These are phyloP conservation scores for Diaporthe longicolla DNA, from an alignment of 2,329 filamentous ascomycete species.

Conservation along the genomic window DNA sequence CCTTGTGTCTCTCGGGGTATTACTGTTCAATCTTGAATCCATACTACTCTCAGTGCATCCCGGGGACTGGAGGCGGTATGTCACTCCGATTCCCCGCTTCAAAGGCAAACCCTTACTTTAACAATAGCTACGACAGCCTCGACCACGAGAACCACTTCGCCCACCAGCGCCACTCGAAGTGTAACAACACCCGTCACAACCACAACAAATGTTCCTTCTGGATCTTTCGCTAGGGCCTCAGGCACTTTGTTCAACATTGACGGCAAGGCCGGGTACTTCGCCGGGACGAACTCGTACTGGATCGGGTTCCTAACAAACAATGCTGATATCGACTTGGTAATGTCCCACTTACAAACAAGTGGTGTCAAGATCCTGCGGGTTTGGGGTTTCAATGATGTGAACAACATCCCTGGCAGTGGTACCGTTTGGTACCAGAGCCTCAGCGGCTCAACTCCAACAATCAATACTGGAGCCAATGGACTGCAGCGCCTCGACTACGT, in stretches of 20 bases:
- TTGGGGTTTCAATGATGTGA: slow-evolving; percentile 75
- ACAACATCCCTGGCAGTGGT: slow-evolving; percentile 52
- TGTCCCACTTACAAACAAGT: slow-evolving; percentile 8
- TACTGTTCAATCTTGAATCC: slow-evolving; percentile 11
- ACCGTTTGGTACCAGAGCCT: slow-evolving; percentile 69
- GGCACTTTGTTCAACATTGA: slow-evolving; percentile 55
- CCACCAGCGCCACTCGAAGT: neutral
- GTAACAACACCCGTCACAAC: neutral
- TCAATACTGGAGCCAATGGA: slow-evolving; percentile 74
- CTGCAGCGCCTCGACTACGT: slow-evolving; percentile 76
- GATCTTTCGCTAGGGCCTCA: neutral
- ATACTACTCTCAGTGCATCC: slow-evolving; percentile 11
- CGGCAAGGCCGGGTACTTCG: slow-evolving; percentile 62
- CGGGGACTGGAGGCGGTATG: neutral
- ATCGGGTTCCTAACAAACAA: slow-evolving; percentile 56
- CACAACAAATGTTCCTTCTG: neutral
- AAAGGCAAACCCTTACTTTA: neutral
- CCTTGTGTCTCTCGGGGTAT: slow-evolving; percentile 3
- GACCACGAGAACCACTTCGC: neutral
- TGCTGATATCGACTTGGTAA: slow-evolving; percentile 23
- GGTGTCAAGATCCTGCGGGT: slow-evolving; percentile 71
- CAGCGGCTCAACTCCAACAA: slow-evolving; percentile 63
- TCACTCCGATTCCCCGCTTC: neutral
- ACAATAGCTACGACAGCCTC: neutral
- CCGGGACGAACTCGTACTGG: slow-evolving; percentile 71